Evolutionary conservation across 345 rosid genomes (phyloP), one percentile per base, ranked within the genome.

Genomic region (Salix suchowensis): DNA sequence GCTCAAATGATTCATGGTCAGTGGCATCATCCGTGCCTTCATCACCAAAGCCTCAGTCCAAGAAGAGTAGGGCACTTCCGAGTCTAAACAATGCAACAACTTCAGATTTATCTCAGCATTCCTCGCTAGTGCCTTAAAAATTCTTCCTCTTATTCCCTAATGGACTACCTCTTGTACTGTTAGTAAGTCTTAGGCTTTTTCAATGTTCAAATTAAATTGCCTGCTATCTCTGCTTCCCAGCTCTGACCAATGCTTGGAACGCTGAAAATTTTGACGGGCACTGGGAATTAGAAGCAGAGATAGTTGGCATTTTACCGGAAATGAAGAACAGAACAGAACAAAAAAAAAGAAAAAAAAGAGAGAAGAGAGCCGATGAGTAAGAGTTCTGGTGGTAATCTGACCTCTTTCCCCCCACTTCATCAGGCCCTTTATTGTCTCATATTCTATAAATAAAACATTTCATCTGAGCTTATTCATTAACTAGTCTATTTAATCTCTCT

Each of bases 221-320:
- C 84, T 79, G 74, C 87, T 84, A 87, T 86, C 90, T 90, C 91
- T 85, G 84, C 80, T 61, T 80, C 74, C 81, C 69, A 62, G 13
- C 15, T 16, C 52, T 12, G 39, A 24, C 37, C 54, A 30, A n/a
- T 61, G 64, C 79, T 60, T n/a, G 14, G 19, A 48, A 28, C 74
- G 12, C 7, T 12, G 71, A 40, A 34, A 30, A 71, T 24, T n/a
- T 36, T 58, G 23, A n/a, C 10, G 66, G 65, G 70, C 28, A 34
- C 28, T 80, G 84, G 82, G 65, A 76, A 70, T 64, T 76, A 80
- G 71, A 79, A 83, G 78, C 68, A 74, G 88, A 87, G 89, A 87
- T 87, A 83, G 89, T 86, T 82, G 83, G 91, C 91, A 90, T 84
- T 88, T 88, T 84, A 83, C 90, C 77, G 75, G 81, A 74, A 74